Conservation (phyloP, 83 land plant species). For the Picea abies region DNA sequence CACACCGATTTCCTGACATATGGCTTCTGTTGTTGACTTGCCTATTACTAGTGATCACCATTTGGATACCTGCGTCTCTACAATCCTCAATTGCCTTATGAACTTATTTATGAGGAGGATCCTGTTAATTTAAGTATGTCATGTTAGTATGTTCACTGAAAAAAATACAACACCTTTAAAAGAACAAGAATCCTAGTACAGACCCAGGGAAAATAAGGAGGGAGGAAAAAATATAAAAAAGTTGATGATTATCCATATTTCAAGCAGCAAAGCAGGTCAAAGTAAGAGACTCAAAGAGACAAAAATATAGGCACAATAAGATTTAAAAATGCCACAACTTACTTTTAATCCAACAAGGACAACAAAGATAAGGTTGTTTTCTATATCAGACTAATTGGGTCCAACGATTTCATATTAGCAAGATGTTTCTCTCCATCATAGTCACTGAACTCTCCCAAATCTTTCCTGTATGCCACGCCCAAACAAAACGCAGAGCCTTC, state of each 20-base stretch:
- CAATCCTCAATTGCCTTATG: slow-evolving; percentile 51
- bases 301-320: no score
- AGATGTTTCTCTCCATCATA: slow-evolving; percentile 50
- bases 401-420: slow-evolving; percentile 75
- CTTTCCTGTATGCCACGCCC: not conserved
- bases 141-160: no score
- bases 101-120: slow-evolving; percentile 62
- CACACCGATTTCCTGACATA: slow-evolving; percentile 40
- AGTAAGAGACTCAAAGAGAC: no score
- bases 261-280: no score
- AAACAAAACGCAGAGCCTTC: slow-evolving; percentile 76
- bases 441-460: no score
- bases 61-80: slow-evolving; percentile 54
- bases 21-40: slow-evolving; percentile 64
- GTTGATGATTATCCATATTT: no score
- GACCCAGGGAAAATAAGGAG: no score
- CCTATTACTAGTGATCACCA: slow-evolving; percentile 65
- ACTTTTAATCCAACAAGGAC: slow-evolving; percentile 93
- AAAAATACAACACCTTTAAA: no score
- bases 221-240: not conserved
- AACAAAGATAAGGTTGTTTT: slow-evolving; percentile 76
- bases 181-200: no score
- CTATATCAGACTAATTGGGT: slow-evolving; percentile 69
- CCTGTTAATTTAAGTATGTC: slow-evolving; percentile 21
- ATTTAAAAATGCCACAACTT: slow-evolving; percentile 24